These are phyloP conservation scores for Elongisporangium senticosum DNA, from an alignment of 352 stramenopile species.

Conservation along the genomic window DNA sequence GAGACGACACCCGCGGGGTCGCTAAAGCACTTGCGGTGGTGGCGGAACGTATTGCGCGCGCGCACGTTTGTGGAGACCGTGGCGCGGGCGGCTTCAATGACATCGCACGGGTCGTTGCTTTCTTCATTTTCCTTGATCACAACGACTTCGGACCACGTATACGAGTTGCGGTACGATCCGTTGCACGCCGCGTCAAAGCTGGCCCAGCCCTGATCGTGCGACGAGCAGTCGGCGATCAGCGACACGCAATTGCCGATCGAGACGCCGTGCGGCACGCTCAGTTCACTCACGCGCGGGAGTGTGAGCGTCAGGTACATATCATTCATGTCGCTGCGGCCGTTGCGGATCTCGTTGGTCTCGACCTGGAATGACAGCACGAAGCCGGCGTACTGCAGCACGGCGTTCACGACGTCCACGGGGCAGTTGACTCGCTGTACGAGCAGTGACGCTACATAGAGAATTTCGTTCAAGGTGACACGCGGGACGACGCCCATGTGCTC, in stretches of 20 bases:
- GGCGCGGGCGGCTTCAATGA: conserved; percentile 18
- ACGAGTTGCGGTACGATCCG: conserved; percentile 47
- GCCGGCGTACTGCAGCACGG: conserved; percentile 46
- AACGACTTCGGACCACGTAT: conserved; percentile 60
- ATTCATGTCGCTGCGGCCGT: conserved; percentile 39
- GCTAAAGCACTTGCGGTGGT: conserved; percentile 51
- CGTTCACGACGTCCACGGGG: conserved; percentile 37
- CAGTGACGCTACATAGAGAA: conserved; percentile 36
- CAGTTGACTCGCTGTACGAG: conserved; percentile 25
- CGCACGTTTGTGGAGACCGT: conserved; percentile 49
- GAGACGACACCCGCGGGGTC: conserved; percentile 24
- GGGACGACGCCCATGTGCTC: background rate
- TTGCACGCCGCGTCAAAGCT: conserved; percentile 34
- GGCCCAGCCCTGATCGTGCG: conserved; percentile 73
- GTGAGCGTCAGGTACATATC: conserved; percentile 46
- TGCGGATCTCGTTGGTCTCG: conserved; percentile 20
- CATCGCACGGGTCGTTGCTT: conserved; percentile 2
- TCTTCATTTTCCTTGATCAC: conserved; percentile 23
- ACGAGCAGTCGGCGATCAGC: conserved; percentile 48
- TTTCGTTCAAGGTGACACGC: conserved; percentile 15
- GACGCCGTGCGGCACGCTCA: conserved; percentile 38
- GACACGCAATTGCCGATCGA: conserved; percentile 28
- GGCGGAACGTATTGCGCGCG: conserved; percentile 30
- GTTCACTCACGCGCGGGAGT: conserved; percentile 24
- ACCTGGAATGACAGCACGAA: conserved; percentile 43